Evolutionary conservation across 495 filamentous ascomycete species (phyloP).

Genomic region (Tirmania nivea): DNA sequence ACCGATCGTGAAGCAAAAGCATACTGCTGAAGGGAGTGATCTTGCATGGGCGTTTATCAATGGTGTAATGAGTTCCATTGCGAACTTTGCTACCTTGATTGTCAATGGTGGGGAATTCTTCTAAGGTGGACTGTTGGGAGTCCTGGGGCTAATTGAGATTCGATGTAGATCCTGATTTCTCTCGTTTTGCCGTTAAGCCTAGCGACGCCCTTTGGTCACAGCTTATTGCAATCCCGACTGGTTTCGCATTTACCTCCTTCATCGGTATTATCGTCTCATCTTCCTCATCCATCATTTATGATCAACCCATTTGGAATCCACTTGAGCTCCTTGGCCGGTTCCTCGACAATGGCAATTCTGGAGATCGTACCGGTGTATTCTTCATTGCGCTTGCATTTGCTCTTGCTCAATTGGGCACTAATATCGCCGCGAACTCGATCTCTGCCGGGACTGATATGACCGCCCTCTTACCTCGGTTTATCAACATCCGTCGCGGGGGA

Average conservation of each 20-base stretch:
- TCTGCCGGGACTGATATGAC: constrained; percentile 84
- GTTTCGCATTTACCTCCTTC: constrained; percentile 76
- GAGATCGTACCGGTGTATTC: constrained; percentile 71
- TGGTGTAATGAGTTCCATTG: constrained; percentile 71
- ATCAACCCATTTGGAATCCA: constrained; percentile 67
- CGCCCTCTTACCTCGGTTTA: constrained; percentile 61
- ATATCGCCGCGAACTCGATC: constrained; percentile 81
- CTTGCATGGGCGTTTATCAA: constrained; percentile 66
- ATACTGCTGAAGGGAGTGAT: constrained; percentile 39
- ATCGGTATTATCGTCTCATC: constrained; percentile 90
- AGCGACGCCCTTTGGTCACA: constrained; percentile 77
- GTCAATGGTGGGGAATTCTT: constrained; percentile 21
- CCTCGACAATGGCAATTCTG: constrained; percentile 48
- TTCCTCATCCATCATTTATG: constrained; percentile 50
- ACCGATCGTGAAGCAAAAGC: constrained; percentile 56
- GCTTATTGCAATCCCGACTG: constrained; percentile 62
- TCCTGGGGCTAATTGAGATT: not conserved
- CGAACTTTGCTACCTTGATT: constrained; percentile 78
- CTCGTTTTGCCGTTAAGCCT: constrained; percentile 64
- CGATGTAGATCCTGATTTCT: constrained; percentile 53
- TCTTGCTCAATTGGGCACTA: constrained; percentile 75
- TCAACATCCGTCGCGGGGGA: constrained; percentile 77
- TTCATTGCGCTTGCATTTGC: constrained; percentile 64
- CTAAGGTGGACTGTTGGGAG: constrained; percentile 22
- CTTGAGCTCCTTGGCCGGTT: constrained; percentile 54